Conservation (phyloP, 2,329 filamentous ascomycete genomes). For the Hymenoscyphus fructigenus region DNA sequence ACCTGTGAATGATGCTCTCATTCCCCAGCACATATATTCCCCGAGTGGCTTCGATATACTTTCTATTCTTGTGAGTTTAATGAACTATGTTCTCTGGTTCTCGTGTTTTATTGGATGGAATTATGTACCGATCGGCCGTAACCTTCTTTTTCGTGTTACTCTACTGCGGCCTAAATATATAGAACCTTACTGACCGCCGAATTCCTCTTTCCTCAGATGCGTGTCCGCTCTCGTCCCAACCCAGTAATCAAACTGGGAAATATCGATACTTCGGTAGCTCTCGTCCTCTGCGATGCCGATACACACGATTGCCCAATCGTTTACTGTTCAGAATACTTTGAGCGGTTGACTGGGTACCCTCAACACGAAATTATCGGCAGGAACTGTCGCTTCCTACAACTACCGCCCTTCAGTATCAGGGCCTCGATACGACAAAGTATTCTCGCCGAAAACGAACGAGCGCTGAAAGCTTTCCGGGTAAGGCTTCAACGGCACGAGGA, state of each 20-base stretch:
- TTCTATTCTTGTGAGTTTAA: slow-evolving; percentile 8
- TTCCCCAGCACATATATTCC: slow-evolving; percentile 4
- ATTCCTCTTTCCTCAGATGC: slow-evolving; percentile 19
- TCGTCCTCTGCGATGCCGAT: slow-evolving; percentile 91
- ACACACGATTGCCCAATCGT: slow-evolving; percentile 87
- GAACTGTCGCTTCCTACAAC: slow-evolving; percentile 92
- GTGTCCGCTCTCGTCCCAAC: slow-evolving; percentile 74
- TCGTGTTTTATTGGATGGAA: background rate
- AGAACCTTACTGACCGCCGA: background rate
- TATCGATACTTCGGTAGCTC: slow-evolving; percentile 89
- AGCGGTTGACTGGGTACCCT: slow-evolving; percentile 85
- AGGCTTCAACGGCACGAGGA: background rate
- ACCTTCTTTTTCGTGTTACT: background rate
- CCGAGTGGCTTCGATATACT: slow-evolving; percentile 10
- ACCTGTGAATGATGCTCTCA: slow-evolving; percentile 2
- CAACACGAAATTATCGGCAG: slow-evolving; percentile 82
- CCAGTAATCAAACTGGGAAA: slow-evolving; percentile 85
- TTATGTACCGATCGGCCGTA: background rate
- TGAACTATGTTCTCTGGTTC: background rate
- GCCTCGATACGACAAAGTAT: slow-evolving; percentile 69
- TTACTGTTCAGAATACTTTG: slow-evolving; percentile 92
- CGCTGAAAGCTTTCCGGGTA: slow-evolving; percentile 48
- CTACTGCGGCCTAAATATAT: background rate
- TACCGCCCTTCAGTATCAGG: slow-evolving; percentile 69
- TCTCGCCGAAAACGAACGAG: slow-evolving; percentile 81